Conservation (phyloP, 345 rosid genomes). For the Passiflora organensis region DNA sequence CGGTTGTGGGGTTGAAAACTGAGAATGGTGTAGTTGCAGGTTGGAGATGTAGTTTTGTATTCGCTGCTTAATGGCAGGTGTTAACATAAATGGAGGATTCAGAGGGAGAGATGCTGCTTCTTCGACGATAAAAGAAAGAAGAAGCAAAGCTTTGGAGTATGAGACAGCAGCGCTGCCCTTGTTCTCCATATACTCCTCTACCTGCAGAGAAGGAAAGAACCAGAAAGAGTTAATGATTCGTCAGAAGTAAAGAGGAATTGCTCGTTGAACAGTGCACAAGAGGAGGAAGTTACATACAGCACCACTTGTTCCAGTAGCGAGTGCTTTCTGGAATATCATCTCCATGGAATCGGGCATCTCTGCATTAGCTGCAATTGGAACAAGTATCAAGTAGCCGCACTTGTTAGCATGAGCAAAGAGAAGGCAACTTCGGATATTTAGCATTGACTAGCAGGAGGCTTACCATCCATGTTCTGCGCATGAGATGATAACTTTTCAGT, state of each 20-base stretch:
- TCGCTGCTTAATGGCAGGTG: conserved; percentile 42
- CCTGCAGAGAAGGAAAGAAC: conserved; percentile 29
- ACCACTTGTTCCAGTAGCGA: conserved; percentile 51
- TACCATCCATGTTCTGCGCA: conserved; percentile 50
- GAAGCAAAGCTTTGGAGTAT: conserved; percentile 59
- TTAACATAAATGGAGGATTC: conserved; percentile 50
- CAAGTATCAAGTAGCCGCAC: neutral
- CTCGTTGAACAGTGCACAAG: neutral
- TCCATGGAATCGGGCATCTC: conserved; percentile 86
- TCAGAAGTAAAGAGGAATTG: neutral
- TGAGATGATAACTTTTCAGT: conserved; percentile 53
- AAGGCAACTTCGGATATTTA: no score
- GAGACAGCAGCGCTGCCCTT: conserved; percentile 41
- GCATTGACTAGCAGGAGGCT: conserved; percentile 14
- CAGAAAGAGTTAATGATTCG: neutral
- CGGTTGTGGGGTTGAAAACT: conserved; percentile 18
- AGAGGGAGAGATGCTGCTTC: conserved; percentile 61
- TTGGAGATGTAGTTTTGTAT: conserved; percentile 49
- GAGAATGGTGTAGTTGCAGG: conserved; percentile 49
- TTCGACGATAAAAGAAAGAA: conserved; percentile 54
- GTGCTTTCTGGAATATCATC: conserved; percentile 52
- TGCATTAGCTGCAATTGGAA: conserved; percentile 41
- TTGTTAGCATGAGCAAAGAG: conserved; percentile 8
- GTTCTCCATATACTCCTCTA: conserved; percentile 58
- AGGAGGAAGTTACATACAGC: conserved; percentile 42